Conservation (phyloP, 176 grass and related monocot species). For the Aegilops umbellulata region DNA sequence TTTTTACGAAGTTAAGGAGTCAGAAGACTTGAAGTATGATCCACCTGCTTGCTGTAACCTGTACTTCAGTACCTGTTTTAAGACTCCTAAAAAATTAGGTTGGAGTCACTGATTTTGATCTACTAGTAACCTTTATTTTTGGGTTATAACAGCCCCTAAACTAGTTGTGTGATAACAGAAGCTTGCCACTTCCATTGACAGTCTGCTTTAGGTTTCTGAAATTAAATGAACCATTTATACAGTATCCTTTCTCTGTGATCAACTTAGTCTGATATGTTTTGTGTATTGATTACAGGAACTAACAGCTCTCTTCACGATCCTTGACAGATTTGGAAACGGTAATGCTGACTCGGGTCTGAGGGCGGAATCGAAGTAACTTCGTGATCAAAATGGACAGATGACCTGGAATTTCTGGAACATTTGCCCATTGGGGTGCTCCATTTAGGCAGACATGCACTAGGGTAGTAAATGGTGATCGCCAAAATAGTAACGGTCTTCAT, state of each 20-base stretch:
- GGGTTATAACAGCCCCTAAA: background rate
- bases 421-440: background rate
- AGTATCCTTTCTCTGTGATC: background rate
- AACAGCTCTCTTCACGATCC: background rate
- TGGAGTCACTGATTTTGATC: background rate
- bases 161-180: background rate
- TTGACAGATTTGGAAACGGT: background rate
- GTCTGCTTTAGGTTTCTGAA: background rate
- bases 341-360: background rate
- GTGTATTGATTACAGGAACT: background rate
- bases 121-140: background rate
- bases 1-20: background rate
- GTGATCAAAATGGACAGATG: background rate
- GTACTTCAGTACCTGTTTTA: background rate
- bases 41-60: background rate
- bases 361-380: slow-evolving; percentile 29
- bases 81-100: background rate
- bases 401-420: background rate
- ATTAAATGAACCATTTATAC: background rate
- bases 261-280: background rate
- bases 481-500: background rate
- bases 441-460: background rate
- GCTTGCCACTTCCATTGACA: background rate
- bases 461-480: background rate
- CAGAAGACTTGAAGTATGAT: background rate